A percentile compares a stretch with the other conserved stretches of the same genome.
Conservation (phyloP, 352 stramenopile genomes). For the Albugo laibachii region DNA sequence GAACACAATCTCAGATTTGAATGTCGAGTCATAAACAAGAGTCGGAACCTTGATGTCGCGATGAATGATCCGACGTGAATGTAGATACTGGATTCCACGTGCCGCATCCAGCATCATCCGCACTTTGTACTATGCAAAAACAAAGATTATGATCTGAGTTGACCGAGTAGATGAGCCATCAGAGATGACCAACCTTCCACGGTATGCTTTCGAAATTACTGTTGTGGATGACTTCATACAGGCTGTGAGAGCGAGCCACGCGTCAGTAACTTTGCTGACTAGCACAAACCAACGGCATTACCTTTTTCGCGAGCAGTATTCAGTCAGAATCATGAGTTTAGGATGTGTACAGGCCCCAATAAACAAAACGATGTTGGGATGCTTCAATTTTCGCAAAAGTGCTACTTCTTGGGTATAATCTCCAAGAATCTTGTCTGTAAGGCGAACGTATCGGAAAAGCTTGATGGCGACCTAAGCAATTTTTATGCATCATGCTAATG, state of each 20-base stretch:
- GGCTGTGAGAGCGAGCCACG: slow-evolving; percentile 12
- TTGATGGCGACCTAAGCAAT: slow-evolving; percentile 50
- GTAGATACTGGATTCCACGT: slow-evolving; percentile 74
- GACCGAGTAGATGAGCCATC: neutral
- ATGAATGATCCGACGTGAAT: slow-evolving; percentile 76
- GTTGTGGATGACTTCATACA: slow-evolving; percentile 79
- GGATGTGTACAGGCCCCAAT: slow-evolving; percentile 78
- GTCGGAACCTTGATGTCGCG: slow-evolving; percentile 69
- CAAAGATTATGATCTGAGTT: neutral
- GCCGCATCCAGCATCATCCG: slow-evolving; percentile 80
- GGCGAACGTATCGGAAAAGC: slow-evolving; percentile 66
- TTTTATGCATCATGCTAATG: neutral
- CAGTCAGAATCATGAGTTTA: slow-evolving; percentile 78
- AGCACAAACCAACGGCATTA: slow-evolving; percentile 5
- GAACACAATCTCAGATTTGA: slow-evolving; percentile 1
- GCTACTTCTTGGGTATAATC: slow-evolving; percentile 77
- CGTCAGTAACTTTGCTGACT: neutral
- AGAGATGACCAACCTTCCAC: slow-evolving; percentile 42
- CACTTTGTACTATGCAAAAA: slow-evolving; percentile 52
- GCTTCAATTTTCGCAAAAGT: slow-evolving; percentile 69
- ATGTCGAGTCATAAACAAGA: neutral
- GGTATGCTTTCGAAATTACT: slow-evolving; percentile 79
- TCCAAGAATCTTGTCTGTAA: slow-evolving; percentile 74
- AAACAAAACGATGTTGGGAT: slow-evolving; percentile 82
- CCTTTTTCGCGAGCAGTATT: slow-evolving; percentile 81